These are phyloP conservation scores for Aureobasidium lini DNA, from an alignment of 2,329 filamentous ascomycete genomes.

Conservation along the genomic window DNA sequence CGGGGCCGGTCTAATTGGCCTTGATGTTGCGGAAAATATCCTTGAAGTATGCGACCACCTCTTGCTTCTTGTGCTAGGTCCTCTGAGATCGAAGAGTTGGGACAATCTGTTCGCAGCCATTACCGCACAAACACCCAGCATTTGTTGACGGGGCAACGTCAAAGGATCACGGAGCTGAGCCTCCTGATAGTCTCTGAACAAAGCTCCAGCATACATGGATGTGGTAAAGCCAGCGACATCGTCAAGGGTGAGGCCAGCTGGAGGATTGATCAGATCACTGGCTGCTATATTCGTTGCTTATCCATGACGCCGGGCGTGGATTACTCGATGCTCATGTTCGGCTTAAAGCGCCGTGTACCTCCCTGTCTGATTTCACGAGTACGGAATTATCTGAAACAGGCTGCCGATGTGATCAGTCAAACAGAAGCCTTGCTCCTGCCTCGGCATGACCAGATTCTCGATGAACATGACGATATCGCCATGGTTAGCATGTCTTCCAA, in stretches of 20 bases:
- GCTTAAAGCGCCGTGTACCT: background rate
- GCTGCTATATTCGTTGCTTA: background rate
- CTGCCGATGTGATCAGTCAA: background rate
- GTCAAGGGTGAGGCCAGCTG: conserved; percentile 11
- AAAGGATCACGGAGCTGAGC: conserved; percentile 19
- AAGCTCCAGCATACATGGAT: conserved; percentile 17
- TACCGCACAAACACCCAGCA: conserved; percentile 18
- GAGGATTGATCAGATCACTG: background rate
- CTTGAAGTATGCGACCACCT: too few species aligned
- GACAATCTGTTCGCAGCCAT: conserved; percentile 21
- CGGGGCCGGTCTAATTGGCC: too few species aligned
- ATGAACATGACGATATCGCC: background rate
- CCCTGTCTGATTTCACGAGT: background rate
- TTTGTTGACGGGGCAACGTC: conserved; percentile 18
- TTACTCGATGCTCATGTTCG: background rate
- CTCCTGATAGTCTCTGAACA: conserved; percentile 20
- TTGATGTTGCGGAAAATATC: too few species aligned
- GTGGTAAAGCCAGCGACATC: conserved; percentile 12
- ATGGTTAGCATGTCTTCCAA: conserved; percentile 8
- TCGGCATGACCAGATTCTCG: background rate
- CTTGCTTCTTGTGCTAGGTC: too few species aligned
- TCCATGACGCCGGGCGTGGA: background rate
- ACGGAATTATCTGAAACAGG: too few species aligned
- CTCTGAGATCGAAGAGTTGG: conserved; percentile 21
- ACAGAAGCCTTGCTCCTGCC: background rate